Conservation (phyloP, 495 filamentous ascomycete species). For the Evernia prunastri region DNA sequence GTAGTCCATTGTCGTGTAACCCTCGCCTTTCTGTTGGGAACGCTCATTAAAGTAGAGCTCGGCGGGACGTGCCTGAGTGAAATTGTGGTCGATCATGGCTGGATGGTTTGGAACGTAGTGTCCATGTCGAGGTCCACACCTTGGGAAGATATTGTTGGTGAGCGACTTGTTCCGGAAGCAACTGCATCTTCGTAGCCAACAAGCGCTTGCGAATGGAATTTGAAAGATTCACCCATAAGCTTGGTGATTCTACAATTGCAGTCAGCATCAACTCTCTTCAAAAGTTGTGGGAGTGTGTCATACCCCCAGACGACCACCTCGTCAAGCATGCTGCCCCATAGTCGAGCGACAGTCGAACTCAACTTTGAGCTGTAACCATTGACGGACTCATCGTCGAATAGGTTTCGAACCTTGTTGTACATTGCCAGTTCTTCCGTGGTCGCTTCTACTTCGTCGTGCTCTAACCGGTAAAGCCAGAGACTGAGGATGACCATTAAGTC, state of each 20-base stretch:
- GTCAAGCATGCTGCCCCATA: conserved; percentile 98
- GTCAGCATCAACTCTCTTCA: conserved; percentile 43
- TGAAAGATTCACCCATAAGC: conserved; percentile 97
- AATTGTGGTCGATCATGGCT: conserved; percentile 3
- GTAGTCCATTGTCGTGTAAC: background rate
- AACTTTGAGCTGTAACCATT: conserved; percentile 72
- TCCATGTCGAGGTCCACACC: conserved; percentile 28
- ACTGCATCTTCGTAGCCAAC: conserved; percentile 82
- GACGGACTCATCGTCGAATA: conserved; percentile 86
- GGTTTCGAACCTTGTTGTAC: conserved; percentile 89
- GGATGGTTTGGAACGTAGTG: conserved; percentile 20
- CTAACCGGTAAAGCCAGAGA: conserved; percentile 95
- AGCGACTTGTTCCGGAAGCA: conserved; percentile 27
- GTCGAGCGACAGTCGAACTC: conserved; percentile 84
- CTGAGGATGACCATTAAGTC: conserved; percentile 99
- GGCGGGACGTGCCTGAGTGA: background rate
- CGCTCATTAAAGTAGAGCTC: background rate
- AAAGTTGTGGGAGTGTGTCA: conserved; percentile 32
- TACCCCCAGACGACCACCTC: conserved; percentile 98
- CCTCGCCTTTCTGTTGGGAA: background rate
- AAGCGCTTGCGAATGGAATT: conserved; percentile 89
- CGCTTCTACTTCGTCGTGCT: conserved; percentile 95
- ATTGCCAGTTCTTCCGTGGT: conserved; percentile 86
- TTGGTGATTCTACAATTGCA: conserved; percentile 71
- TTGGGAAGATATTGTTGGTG: conserved; percentile 28